Conservation (phyloP, 805 yeast species). For the Starmerella vitae region DNA sequence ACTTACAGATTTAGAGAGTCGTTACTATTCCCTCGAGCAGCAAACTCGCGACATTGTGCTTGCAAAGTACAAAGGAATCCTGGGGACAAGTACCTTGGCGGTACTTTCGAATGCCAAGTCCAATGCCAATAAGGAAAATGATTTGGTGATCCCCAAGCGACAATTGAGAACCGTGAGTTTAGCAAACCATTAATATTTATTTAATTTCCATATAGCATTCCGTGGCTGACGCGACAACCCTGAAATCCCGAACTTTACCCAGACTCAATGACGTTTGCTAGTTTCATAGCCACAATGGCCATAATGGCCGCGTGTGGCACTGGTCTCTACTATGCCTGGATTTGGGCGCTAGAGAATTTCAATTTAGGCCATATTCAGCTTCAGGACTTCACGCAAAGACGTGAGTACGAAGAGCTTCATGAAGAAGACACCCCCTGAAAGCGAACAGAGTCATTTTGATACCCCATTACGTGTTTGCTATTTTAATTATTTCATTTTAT, state of each 20-base stretch:
- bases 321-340: constrained; percentile 16
- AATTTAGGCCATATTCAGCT: constrained; percentile 20
- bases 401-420: constrained; percentile 11
- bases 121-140: constrained; percentile 16
- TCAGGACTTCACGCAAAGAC: constrained; percentile 16
- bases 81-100: constrained; percentile 19
- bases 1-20: constrained; percentile 14
- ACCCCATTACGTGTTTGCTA: too few relatives aligned
- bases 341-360: constrained; percentile 21
- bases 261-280: constrained; percentile 9
- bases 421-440: neutral
- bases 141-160: constrained; percentile 19
- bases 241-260: neutral
- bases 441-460: neutral
- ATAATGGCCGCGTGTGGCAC: constrained; percentile 10
- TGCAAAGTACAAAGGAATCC: constrained; percentile 18
- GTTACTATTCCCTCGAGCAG: constrained; percentile 16
- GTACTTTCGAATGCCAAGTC: constrained; percentile 10
- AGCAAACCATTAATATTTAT: constrained; percentile 8
- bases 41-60: constrained; percentile 17
- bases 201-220: neutral
- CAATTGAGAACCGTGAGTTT: constrained; percentile 21
- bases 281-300: constrained; percentile 8
- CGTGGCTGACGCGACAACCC: too few relatives aligned
- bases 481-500: too few relatives aligned